A percentile compares a stretch with the other conserved stretches of the same genome.
Conservation (phyloP, 495 filamentous ascomycete species). For the Aspergillus baeticus region DNA sequence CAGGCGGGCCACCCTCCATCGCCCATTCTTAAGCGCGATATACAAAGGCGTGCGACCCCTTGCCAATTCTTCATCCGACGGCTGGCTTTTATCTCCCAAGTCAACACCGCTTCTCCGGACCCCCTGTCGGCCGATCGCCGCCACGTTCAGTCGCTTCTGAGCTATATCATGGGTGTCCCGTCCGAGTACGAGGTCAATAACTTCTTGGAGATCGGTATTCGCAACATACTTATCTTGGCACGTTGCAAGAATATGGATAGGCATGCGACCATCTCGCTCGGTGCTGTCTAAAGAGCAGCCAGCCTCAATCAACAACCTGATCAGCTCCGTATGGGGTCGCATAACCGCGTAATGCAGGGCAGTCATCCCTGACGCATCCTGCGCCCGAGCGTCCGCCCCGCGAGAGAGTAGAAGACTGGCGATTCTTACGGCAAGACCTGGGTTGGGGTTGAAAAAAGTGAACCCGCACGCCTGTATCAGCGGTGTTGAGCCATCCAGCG, state of each 20-base stretch:
- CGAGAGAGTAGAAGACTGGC: slow-evolving; percentile 1
- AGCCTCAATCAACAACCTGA: neutral
- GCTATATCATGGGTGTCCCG: too few relatives aligned
- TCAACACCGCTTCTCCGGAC: too few relatives aligned
- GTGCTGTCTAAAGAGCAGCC: neutral
- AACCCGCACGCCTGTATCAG: slow-evolving; percentile 10
- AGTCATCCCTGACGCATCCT: slow-evolving; percentile 5
- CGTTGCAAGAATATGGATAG: neutral
- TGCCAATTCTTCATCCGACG: too few relatives aligned
- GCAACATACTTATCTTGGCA: neutral
- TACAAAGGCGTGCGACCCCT: neutral
- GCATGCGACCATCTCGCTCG: neutral
- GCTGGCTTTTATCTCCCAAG: too few relatives aligned
- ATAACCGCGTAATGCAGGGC: slow-evolving; percentile 7
- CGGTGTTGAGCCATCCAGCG: neutral
- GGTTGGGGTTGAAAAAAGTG: neutral
- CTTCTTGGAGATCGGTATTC: neutral
- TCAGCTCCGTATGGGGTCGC: neutral
- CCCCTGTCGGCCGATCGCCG: too few relatives aligned
- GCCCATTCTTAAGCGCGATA: neutral
- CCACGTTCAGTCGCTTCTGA: too few relatives aligned
- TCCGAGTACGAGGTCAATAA: neutral
- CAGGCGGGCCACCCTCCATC: neutral
- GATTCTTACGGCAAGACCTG: neutral
- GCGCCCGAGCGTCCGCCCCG: neutral